Evolutionary conservation across 148 eudicot genomes (phyloP), one percentile per base, ranked within the genome.

Genomic region (Nepenthes gracilis): DNA sequence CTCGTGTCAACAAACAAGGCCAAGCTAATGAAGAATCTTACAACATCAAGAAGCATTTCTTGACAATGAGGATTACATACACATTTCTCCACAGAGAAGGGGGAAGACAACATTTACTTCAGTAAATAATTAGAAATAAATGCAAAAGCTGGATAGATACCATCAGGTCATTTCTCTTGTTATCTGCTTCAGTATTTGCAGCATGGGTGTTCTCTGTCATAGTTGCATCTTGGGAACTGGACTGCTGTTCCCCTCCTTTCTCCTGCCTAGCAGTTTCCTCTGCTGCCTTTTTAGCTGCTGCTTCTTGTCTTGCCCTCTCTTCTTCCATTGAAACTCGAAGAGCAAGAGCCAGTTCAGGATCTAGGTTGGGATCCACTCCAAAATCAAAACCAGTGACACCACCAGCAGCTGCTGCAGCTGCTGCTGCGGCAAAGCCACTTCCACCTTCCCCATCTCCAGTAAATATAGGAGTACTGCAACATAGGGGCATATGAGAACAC

Each of bases 301-400:
- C 97, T 72, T 89, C 99, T 72, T 89, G 99, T 69, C 99, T 86
- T 61, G 97, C 99, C 76, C 99, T 90, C 80, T 89, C 99, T 72
- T 94, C 99, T 71, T 94, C 99, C 99, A 94, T 89, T 60, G 99
- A 94, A 48, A 89, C 97, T 58, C 97, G 78, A 47, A 94, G 93
- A 57, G 99, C 99, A 78, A 89, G 92, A 67, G 99, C 99, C 75
- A 94, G 75, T 69, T 94, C 97, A 59, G 99, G 97, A 71, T 94
- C 99, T 70, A 94, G 72, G 73, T 94, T 94, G 7, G 99, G 99
- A 83, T 94, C 99, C 62, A 94, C 97, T 33, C 95, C 99, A 74
- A 89, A 94, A 52, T 94, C 99, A 83, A 63, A 90, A 47, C 99
- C 97, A 68, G 96, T 74, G 52, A 84, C 87, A 65, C 90, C 96